Conservation (phyloP, 352 stramenopile genomes). For the Phytophthora boehmeriae region DNA sequence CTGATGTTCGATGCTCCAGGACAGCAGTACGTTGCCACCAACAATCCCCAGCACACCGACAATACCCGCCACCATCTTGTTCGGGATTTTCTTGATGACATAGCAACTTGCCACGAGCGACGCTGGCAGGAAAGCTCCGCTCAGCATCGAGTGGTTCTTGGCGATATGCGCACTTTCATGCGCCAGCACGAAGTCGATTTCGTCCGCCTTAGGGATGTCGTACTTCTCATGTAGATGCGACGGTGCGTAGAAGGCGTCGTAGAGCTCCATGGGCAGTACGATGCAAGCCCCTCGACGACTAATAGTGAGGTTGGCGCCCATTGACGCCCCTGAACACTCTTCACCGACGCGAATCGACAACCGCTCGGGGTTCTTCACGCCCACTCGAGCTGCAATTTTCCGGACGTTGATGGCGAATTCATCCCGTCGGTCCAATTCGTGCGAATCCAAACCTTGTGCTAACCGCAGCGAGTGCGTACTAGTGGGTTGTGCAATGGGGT, state of each 20-base stretch:
- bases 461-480: slow-evolving; percentile 63
- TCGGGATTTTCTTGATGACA: slow-evolving; percentile 69
- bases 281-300: slow-evolving; percentile 60
- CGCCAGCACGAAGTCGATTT: slow-evolving; percentile 85
- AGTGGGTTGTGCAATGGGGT: slow-evolving; percentile 65
- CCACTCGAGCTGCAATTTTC: slow-evolving; percentile 59
- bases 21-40: slow-evolving; percentile 67
- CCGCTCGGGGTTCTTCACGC: slow-evolving; percentile 69
- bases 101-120: slow-evolving; percentile 64
- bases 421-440: slow-evolving; percentile 59
- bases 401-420: slow-evolving; percentile 71
- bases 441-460: slow-evolving; percentile 57
- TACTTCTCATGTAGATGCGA: slow-evolving; percentile 49
- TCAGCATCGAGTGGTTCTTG: slow-evolving; percentile 80
- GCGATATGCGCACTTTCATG: slow-evolving; percentile 86
- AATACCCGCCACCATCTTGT: slow-evolving; percentile 68
- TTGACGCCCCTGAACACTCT: slow-evolving; percentile 61
- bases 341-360: slow-evolving; percentile 73
- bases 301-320: slow-evolving; percentile 72
- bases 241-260: slow-evolving; percentile 77
- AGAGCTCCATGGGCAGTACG: slow-evolving; percentile 79
- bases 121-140: slow-evolving; percentile 57
- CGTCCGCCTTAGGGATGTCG: slow-evolving; percentile 66
- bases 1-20: slow-evolving; percentile 83
- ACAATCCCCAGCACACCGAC: slow-evolving; percentile 53